Percentiles rank a stretch among this genome's conserved stretches.
These are phyloP conservation scores for Verticillium isaacii DNA, from an alignment of 2,329 filamentous ascomycete genomes.

Conservation along the genomic window DNA sequence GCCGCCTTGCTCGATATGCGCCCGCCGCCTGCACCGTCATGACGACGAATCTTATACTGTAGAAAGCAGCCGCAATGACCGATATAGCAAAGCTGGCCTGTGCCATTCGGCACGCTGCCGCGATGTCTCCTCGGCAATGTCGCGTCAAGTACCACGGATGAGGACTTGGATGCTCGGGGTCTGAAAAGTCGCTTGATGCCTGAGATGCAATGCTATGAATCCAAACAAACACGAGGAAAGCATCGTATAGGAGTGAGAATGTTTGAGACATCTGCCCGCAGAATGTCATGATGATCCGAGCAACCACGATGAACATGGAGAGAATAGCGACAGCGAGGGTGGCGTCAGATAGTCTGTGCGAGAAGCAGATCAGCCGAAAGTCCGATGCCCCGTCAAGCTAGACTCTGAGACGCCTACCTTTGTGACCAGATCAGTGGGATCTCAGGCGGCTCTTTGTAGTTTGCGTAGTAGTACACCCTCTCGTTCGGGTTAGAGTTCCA, in stretches of 20 bases:
- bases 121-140: conserved; percentile 7
- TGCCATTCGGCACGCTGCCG: background rate
- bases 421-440: conserved; percentile 21
- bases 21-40: background rate
- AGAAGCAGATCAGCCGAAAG: background rate
- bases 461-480: conserved; percentile 24
- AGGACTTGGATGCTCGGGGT: conserved; percentile 16
- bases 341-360: conserved; percentile 19
- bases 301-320: conserved; percentile 19
- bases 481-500: conserved; percentile 24
- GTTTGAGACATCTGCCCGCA: conserved; percentile 16
- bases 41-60: background rate
- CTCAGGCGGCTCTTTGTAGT: conserved; percentile 21
- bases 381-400: background rate
- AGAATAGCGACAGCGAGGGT: conserved; percentile 24
- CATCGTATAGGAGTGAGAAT: conserved; percentile 20
- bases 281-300: conserved; percentile 16
- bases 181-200: conserved; percentile 18
- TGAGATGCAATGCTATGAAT: conserved; percentile 14
- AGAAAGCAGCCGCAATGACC: background rate
- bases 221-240: conserved; percentile 22
- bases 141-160: conserved; percentile 21
- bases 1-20: background rate
- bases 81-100: conserved; percentile 5
- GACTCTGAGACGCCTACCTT: conserved; percentile 11